Evolutionary conservation across 257 asterid genomes (phyloP).

Genomic region (Eustoma russellianum): DNA sequence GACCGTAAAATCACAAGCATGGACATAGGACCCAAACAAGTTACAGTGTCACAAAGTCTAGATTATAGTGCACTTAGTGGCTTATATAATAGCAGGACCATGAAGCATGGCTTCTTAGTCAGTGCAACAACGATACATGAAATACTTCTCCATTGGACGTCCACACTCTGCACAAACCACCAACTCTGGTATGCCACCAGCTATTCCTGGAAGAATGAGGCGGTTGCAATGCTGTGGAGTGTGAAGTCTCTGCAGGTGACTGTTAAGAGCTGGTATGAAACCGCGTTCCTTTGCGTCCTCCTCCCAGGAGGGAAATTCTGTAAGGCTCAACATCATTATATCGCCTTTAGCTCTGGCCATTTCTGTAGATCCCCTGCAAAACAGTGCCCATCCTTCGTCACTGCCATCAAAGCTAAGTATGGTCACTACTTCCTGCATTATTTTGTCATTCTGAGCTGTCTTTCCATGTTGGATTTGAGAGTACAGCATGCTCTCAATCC

Average conservation of each 20-base stretch:
- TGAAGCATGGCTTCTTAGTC: conserved; percentile 27
- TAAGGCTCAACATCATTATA: conserved; percentile 25
- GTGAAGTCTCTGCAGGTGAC: conserved; percentile 34
- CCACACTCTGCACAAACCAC: conserved; percentile 74
- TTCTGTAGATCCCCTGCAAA: conserved; percentile 42
- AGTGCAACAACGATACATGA: conserved; percentile 72
- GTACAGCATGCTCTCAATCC: conserved; percentile 76
- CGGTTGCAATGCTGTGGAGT: conserved; percentile 60
- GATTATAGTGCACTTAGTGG: not conserved
- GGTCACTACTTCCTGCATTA: conserved; percentile 49
- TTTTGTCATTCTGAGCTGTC: conserved; percentile 31
- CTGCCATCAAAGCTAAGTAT: conserved; percentile 48
- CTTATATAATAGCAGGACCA: not conserved
- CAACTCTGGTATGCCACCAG: conserved; percentile 63
- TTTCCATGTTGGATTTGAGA: conserved; percentile 51
- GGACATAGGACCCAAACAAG: no score
- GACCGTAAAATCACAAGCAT: no score
- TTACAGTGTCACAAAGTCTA: no score
- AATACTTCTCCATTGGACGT: conserved; percentile 63
- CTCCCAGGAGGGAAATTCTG: conserved; percentile 41
- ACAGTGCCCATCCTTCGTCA: conserved; percentile 72
- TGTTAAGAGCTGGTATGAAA: conserved; percentile 45
- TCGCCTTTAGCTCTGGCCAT: conserved; percentile 60
- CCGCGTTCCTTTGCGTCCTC: conserved; percentile 29
- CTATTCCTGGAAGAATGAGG: conserved; percentile 56